Conservation (phyloP, 2,329 filamentous ascomycete species). For the Fusarium nematophilum region DNA sequence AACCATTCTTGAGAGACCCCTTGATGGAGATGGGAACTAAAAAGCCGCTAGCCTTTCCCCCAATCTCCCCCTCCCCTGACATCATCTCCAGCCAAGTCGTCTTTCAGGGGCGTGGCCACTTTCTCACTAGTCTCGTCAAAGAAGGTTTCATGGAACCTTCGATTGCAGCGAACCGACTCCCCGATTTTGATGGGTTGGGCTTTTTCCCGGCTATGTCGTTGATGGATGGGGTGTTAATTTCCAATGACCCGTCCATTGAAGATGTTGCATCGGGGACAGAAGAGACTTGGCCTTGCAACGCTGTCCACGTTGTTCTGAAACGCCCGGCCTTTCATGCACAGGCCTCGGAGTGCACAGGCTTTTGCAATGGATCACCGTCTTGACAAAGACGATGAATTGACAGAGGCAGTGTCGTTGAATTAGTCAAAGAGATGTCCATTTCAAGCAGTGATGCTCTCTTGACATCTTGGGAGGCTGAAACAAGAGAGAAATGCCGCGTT, state of each 20-base stretch:
- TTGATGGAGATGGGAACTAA: constrained; percentile 7
- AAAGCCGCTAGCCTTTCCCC: constrained; percentile 1
- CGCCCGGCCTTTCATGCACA: too few species aligned
- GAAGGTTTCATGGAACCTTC: constrained; percentile 45
- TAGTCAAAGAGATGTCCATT: too few species aligned
- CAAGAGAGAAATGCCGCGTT: constrained; percentile 8
- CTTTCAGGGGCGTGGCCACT: constrained; percentile 18
- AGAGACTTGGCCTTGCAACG: too few species aligned
- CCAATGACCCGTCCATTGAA: too few species aligned
- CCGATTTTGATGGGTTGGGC: neutral
- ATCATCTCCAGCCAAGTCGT: constrained; percentile 37
- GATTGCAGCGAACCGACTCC: constrained; percentile 24
- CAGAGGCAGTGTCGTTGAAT: too few species aligned
- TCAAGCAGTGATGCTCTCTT: too few species aligned
- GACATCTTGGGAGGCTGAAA: neutral
- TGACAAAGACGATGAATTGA: too few species aligned
- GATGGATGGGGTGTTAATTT: neutral
- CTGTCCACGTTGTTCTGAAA: too few species aligned
- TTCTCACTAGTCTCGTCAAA: constrained; percentile 29
- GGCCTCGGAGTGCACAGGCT: too few species aligned
- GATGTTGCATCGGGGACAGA: too few species aligned
- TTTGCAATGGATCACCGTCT: too few species aligned
- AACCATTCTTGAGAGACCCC: neutral
- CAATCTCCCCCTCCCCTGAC: constrained; percentile 33
- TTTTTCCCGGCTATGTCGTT: neutral